These are phyloP conservation scores for Peronospora destructor DNA, from an alignment of 352 stramenopile genomes.

Conservation along the genomic window DNA sequence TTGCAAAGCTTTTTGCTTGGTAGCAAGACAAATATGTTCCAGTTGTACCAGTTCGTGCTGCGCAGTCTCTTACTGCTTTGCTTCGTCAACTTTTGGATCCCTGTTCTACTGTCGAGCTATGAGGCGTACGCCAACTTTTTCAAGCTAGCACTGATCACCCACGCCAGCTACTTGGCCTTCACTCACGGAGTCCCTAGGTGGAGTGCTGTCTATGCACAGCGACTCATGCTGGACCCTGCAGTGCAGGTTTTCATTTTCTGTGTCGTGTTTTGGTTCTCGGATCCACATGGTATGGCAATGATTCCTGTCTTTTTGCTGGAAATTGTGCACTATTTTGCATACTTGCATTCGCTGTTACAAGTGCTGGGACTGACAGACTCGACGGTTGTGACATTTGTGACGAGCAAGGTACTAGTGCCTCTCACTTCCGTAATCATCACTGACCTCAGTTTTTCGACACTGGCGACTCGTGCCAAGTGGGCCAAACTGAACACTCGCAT, in stretches of 20 bases:
- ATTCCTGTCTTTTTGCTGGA: slow-evolving; percentile 76
- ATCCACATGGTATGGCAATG: slow-evolving; percentile 67
- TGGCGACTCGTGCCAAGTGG: slow-evolving; percentile 66
- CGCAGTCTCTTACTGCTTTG: slow-evolving; percentile 52
- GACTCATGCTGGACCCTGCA: slow-evolving; percentile 72
- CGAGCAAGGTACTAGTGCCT: slow-evolving; percentile 45
- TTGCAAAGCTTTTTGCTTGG: slow-evolving; percentile 48
- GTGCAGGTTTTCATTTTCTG: slow-evolving; percentile 82
- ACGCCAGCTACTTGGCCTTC: slow-evolving; percentile 73
- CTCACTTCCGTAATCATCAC: slow-evolving; percentile 53
- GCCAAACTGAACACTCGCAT: slow-evolving; percentile 75
- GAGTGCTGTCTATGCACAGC: slow-evolving; percentile 72
- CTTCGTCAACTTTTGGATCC: slow-evolving; percentile 75
- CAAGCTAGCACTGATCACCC: slow-evolving; percentile 73
- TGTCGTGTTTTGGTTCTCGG: slow-evolving; percentile 79
- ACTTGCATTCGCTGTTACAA: slow-evolving; percentile 50
- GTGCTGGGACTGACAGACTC: slow-evolving; percentile 41
- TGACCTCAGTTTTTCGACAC: slow-evolving; percentile 46
- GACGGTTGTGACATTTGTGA: slow-evolving; percentile 38
- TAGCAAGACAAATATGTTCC: slow-evolving; percentile 63
- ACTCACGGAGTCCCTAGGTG: slow-evolving; percentile 67
- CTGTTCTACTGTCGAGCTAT: slow-evolving; percentile 33
- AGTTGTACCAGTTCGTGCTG: slow-evolving; percentile 62
- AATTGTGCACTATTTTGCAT: slow-evolving; percentile 68
- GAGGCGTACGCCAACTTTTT: slow-evolving; percentile 71